Evolutionary conservation across 805 yeast genomes (phyloP).

Genomic region (Starmerella lactis-condensi): DNA sequence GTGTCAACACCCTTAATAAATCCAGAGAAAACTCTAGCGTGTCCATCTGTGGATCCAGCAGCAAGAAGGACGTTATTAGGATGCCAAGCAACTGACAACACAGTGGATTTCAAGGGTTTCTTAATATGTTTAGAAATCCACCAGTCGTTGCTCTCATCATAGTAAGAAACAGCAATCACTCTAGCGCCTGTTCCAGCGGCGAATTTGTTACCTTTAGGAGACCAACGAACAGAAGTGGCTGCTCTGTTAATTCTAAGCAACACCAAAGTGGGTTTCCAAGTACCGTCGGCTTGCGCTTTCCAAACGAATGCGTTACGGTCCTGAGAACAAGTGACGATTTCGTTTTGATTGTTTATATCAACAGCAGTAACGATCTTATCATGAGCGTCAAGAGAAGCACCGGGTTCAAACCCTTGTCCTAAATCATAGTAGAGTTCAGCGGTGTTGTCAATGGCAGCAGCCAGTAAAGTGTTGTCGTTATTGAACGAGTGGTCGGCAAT

Average conservation of each 20-base stretch:
- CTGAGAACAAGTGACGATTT: constrained; percentile 90
- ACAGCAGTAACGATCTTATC: constrained; percentile 88
- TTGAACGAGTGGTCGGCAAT: constrained; percentile 85
- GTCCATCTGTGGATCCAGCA: constrained; percentile 86
- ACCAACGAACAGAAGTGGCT: constrained; percentile 88
- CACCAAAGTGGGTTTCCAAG: constrained; percentile 76
- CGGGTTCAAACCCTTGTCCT: constrained; percentile 33
- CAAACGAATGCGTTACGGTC: constrained; percentile 96
- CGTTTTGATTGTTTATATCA: constrained; percentile 64
- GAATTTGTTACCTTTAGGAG: constrained; percentile 84
- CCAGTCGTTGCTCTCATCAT: constrained; percentile 94
- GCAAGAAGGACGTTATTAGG: constrained; percentile 77
- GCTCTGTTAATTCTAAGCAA: constrained; percentile 84
- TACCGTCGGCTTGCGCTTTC: constrained; percentile 49
- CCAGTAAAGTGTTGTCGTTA: constrained; percentile 44
- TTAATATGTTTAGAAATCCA: constrained; percentile 97
- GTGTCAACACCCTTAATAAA: constrained; percentile 74
- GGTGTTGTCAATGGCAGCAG: constrained; percentile 60
- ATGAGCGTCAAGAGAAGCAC: constrained; percentile 36
- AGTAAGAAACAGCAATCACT: constrained; percentile 86
- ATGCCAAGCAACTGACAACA: constrained; percentile 77
- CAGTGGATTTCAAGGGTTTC: constrained; percentile 80
- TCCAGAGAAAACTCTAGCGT: constrained; percentile 73
- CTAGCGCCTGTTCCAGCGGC: constrained; percentile 96
- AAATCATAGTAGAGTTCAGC: constrained; percentile 56